phyloP scores from a whole-genome alignment of 371 early-diverging fungal genomes.

The Choanephora cucurbitarum region DNA sequence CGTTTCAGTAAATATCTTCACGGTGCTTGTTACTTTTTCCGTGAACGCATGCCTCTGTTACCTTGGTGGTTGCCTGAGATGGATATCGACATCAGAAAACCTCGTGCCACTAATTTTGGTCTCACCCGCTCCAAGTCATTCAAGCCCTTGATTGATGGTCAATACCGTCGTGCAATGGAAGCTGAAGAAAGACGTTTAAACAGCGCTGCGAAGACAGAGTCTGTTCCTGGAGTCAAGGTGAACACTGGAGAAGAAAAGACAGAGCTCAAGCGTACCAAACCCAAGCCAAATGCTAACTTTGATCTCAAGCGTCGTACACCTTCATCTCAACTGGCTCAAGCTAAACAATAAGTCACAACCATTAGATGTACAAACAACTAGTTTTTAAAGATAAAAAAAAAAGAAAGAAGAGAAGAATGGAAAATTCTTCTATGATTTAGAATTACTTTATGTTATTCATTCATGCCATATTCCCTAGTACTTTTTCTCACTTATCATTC shows the following conservation, averaged over 20 bases:
- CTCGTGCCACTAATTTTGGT: constrained; percentile 37
- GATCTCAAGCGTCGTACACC: constrained; percentile 21
- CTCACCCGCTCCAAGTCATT: constrained; percentile 37
- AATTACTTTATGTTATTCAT: too few relatives aligned
- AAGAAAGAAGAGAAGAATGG: not conserved
- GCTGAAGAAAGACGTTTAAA: constrained; percentile 32
- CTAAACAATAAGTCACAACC: constrained; percentile 3
- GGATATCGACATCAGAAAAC: constrained; percentile 39
- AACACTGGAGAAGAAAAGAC: constrained; percentile 5
- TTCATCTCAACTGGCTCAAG: constrained; percentile 8
- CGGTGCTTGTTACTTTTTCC: constrained; percentile 90
- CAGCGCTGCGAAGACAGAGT: constrained; percentile 21
- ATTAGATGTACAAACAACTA: not conserved
- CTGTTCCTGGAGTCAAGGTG: constrained; percentile 15
- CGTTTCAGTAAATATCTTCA: constrained; percentile 98
- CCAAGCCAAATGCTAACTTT: constrained; percentile 10
- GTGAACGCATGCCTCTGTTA: constrained; percentile 77
- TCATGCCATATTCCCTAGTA: too few relatives aligned
- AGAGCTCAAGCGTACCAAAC: constrained; percentile 9
- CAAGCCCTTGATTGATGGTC: constrained; percentile 40
- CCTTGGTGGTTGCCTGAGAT: constrained; percentile 88
- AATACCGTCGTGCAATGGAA: constrained; percentile 35
- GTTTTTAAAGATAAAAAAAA: too few relatives aligned
- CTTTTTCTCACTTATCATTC: not conserved
- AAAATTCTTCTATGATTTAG: not conserved